phyloP scores from a whole-genome alignment of 441 rosid species.

The Gossypium davidsonii region DNA sequence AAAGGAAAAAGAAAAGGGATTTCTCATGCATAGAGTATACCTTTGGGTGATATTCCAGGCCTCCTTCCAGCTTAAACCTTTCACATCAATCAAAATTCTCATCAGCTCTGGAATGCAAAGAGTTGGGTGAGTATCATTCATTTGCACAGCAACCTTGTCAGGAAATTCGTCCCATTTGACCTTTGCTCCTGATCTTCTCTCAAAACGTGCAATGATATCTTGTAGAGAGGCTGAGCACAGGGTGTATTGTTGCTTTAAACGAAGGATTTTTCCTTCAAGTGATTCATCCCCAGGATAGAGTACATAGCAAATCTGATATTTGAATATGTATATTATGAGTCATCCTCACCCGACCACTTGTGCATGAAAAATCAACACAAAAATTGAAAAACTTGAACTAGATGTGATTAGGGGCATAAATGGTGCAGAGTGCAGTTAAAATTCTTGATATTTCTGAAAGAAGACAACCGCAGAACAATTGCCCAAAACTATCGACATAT shows the following conservation, averaged over 20 bases:
- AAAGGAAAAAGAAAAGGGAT: not conserved
- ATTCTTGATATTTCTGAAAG: not conserved
- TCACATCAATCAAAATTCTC: constrained; percentile 54
- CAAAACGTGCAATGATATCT: constrained; percentile 79
- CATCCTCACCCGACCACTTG: not conserved
- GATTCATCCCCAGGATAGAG: constrained; percentile 98
- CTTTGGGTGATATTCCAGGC: constrained; percentile 67
- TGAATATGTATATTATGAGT: constrained; percentile 8
- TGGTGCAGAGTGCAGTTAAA: not conserved
- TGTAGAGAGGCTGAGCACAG: constrained; percentile 94
- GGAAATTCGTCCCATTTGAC: constrained; percentile 79
- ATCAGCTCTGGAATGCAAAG: constrained; percentile 70
- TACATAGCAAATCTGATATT: constrained; percentile 62
- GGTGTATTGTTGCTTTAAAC: constrained; percentile 93
- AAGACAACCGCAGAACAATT: not conserved
- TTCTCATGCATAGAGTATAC: constrained; percentile 19
- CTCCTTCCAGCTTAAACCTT: constrained; percentile 55
- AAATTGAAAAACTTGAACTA: not conserved
- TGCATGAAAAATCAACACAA: constrained; percentile 8
- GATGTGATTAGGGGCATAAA: not conserved
- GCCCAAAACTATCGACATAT: not conserved
- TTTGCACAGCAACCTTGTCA: constrained; percentile 84
- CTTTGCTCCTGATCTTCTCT: constrained; percentile 60
- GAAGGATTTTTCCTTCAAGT: constrained; percentile 73
- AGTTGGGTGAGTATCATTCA: constrained; percentile 87